A percentile compares a stretch with the other conserved stretches of the same genome.
phyloP scores from a whole-genome alignment of 495 filamentous ascomycete species.

The Xeromyces bisporus region DNA sequence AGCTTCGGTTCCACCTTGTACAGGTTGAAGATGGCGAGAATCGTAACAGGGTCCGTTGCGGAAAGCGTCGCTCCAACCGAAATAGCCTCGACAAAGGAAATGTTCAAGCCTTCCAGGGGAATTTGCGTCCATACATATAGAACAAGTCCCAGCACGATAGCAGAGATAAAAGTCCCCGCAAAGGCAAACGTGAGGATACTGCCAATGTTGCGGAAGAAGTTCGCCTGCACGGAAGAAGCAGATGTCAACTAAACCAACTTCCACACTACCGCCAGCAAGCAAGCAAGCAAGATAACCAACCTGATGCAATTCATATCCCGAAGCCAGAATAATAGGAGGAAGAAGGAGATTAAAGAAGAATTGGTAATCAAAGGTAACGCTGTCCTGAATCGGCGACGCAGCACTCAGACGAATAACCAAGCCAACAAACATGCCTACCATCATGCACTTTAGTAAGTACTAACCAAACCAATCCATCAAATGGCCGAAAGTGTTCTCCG shows the following conservation, averaged over 20 bases:
- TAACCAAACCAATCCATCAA: slow-evolving; percentile 1
- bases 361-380: slow-evolving; percentile 92
- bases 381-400: slow-evolving; percentile 63
- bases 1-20: slow-evolving; percentile 98
- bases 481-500: slow-evolving; percentile 1
- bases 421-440: slow-evolving; percentile 82
- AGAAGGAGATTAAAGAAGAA: slow-evolving; percentile 98
- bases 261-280: not conserved
- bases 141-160: slow-evolving; percentile 74
- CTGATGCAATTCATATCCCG: slow-evolving; percentile 93
- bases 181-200: slow-evolving; percentile 98
- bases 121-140: slow-evolving; percentile 79
- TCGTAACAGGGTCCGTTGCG: slow-evolving; percentile 92
- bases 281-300: no score
- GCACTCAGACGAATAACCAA: slow-evolving; percentile 68
- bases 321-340: slow-evolving; percentile 91
- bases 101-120: slow-evolving; percentile 65
- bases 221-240: slow-evolving; percentile 39
- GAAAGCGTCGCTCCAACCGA: slow-evolving; percentile 91
- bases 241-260: not conserved
- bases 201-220: slow-evolving; percentile 97
- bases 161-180: slow-evolving; percentile 92
- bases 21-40: slow-evolving; percentile 95
- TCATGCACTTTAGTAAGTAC: no score
- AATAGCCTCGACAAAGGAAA: slow-evolving; percentile 85